Evolutionary conservation across 2,329 filamentous ascomycete species (phyloP), one percentile per base, ranked within the genome.

Genomic region (Colletotrichum eleusines): DNA sequence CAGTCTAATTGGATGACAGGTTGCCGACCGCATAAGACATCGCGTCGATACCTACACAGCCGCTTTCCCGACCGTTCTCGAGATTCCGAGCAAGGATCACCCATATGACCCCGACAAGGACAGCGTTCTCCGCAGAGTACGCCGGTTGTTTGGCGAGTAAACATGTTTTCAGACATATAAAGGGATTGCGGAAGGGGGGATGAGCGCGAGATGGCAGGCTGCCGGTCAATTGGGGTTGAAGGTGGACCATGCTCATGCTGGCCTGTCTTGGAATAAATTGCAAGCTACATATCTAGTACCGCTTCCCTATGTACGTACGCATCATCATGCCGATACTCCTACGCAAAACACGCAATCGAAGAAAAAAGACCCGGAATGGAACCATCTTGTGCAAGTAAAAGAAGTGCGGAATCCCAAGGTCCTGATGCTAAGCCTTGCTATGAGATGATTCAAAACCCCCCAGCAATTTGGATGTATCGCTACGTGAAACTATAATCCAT

Each of bases 71-170:
- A 92, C 94, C 28, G 88, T 99, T 65, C 90, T 99, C 69, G 96
- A 99, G 82, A 98, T 99, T 72, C 96, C 96, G 31, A 97, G 94
- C 84, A 99, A 99, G 87, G 96, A 99, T 81, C 96, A 99, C 81
- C 96, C 96, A 2, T 99, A 99, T 79, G 95, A 99, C 77, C 96
- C 96, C 0, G 96, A 99, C 84, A 99, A 99, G 86, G 96, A 99
- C 81, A 98, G 95, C 79, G 95, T 99, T 53, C 82, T 99, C 83
- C 93, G 95, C 84, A 89, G 96, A 75, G 96, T 99, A 55, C 84
- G 87, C 72, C 84, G 87, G 70, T 74, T 90, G 67, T 91, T 91
- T 83, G 89, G 89, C 76, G 89, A 95, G 84, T 95, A 89, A 80
- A 74, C 26, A 14, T 40, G 12, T 40, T 4, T n/a, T 2, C 57